Evolutionary conservation across 2,329 filamentous ascomycete genomes (phyloP).

Genomic region (Alternaria viburni): DNA sequence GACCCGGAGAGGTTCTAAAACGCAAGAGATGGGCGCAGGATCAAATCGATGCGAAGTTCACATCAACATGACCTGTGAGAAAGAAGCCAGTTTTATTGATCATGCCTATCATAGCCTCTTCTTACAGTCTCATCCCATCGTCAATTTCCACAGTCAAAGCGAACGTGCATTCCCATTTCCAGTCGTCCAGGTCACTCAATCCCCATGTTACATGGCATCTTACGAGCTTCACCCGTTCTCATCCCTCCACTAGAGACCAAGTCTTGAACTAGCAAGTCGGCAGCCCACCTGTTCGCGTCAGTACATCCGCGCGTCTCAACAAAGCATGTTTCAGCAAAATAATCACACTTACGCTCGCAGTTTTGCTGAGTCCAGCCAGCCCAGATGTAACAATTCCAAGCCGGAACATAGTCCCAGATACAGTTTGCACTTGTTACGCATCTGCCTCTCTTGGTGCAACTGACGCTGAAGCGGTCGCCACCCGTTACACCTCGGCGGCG

Average conservation of each 20-base stretch:
- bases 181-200: too few relatives aligned
- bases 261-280: not conserved
- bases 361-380: not conserved
- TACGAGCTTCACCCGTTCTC: not conserved
- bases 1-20: not conserved
- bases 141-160: not conserved
- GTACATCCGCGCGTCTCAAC: not conserved
- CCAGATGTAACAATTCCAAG: conserved; percentile 5
- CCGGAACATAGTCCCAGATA: conserved; percentile 1
- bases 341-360: conserved; percentile 1
- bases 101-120: not conserved
- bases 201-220: not conserved
- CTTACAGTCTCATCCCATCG: not conserved
- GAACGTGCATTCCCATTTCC: not conserved
- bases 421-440: not conserved
- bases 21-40: not conserved
- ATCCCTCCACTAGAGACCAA: not conserved
- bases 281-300: not conserved
- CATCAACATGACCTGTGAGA: not conserved
- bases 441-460: not conserved
- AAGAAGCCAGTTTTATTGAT: not conserved
- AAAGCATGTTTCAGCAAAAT: not conserved
- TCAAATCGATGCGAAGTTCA: not conserved
- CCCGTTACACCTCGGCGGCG: not conserved
- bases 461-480: not conserved